Evolutionary conservation across 2,329 filamentous ascomycete genomes (phyloP).

Genomic region (Ceratocystis harringtonii): DNA sequence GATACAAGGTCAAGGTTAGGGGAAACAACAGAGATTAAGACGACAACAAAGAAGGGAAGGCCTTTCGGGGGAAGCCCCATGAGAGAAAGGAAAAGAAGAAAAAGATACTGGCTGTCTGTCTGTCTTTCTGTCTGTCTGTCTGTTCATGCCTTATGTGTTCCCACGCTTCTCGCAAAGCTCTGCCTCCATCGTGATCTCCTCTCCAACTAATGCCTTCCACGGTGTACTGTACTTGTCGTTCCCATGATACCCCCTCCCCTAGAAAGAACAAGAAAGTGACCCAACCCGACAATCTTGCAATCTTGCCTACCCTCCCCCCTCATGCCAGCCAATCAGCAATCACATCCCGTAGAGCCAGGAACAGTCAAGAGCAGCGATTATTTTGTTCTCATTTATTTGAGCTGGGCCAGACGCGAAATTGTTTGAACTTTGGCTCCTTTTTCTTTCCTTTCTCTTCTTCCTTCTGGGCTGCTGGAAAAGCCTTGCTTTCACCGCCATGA

Average conservation of each 20-base stretch:
- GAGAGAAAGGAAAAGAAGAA: no score
- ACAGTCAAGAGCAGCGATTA: not conserved
- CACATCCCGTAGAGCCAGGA: not conserved
- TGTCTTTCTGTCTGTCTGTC: no score
- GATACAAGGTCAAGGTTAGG: not conserved
- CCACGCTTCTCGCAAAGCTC: no score
- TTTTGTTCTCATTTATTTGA: not conserved
- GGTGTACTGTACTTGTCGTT: not conserved
- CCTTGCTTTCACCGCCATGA: not conserved
- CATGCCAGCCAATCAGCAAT: not conserved
- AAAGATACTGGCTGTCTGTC: no score
- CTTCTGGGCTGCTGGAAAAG: not conserved
- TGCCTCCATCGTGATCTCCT: no score
- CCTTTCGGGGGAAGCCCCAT: not conserved
- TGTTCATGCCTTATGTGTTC: no score
- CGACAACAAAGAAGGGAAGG: not conserved
- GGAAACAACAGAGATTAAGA: not conserved
- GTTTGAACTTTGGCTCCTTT: not conserved
- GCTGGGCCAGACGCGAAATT: not conserved
- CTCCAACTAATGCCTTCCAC: not conserved
- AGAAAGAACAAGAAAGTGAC: not conserved
- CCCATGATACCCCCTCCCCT: no score
- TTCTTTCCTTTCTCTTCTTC: not conserved
- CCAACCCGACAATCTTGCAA: not conserved
- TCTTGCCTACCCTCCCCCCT: not conserved